Evolutionary conservation across 345 rosid species (phyloP).

Genomic region (Eucalyptus regnans): DNA sequence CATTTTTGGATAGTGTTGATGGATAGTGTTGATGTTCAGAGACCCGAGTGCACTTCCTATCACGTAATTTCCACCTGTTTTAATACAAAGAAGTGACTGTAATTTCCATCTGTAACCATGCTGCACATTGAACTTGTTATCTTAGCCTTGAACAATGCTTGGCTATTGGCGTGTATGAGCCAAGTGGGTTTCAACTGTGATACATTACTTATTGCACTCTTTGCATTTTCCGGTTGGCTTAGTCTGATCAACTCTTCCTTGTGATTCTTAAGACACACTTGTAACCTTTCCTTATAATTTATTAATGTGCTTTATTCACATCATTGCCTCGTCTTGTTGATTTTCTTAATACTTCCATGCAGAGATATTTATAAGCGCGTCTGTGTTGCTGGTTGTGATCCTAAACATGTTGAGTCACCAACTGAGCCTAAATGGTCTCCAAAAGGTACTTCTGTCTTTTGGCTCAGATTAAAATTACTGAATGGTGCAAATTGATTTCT

Average conservation of each 20-base stretch:
- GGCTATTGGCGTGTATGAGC: neutral
- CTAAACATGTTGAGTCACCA: constrained; percentile 68
- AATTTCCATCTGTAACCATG: neutral
- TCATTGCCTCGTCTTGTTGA: neutral
- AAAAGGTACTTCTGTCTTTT: constrained; percentile 30
- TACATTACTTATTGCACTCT: neutral
- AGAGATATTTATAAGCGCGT: constrained; percentile 51
- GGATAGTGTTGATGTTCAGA: neutral
- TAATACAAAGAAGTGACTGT: neutral
- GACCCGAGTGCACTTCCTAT: neutral
- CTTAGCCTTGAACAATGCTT: neutral
- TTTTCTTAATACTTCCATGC: constrained; percentile 1
- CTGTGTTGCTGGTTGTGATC: constrained; percentile 77
- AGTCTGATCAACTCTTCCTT: neutral
- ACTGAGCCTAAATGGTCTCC: constrained; percentile 96
- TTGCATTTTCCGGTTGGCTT: neutral
- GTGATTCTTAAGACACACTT: neutral
- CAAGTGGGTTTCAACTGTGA: neutral
- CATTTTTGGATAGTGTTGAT: neutral
- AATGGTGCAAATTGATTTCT: neutral
- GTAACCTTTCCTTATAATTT: neutral
- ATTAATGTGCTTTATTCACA: neutral
- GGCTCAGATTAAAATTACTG: neutral
- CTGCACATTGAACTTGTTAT: neutral
- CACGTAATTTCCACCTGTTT: neutral